These are phyloP conservation scores for Phytophthora megakarya DNA, from an alignment of 352 stramenopile species.

Conservation along the genomic window DNA sequence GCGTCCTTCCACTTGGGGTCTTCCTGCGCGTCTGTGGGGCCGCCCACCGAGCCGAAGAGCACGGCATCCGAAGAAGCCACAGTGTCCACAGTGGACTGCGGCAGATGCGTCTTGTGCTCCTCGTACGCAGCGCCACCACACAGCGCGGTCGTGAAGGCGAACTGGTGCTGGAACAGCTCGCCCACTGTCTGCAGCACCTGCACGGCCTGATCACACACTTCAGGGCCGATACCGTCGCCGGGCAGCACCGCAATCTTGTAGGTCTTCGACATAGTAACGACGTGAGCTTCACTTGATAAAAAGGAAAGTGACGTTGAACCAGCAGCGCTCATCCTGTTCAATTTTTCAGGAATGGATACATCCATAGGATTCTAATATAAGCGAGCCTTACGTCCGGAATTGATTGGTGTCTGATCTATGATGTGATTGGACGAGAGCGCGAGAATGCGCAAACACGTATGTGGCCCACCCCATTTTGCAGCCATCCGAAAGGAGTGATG, in stretches of 20 bases:
- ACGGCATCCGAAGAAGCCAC: constrained; percentile 91
- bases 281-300: constrained; percentile 11
- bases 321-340: not conserved
- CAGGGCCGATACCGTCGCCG: constrained; percentile 98
- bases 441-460: constrained; percentile 30
- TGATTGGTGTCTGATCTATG: not conserved
- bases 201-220: constrained; percentile 96
- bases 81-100: constrained; percentile 93
- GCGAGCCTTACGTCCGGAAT: not conserved
- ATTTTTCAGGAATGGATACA: not conserved
- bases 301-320: constrained; percentile 26
- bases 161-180: constrained; percentile 87
- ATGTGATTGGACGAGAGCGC: constrained; percentile 6
- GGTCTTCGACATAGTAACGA: constrained; percentile 29
- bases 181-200: constrained; percentile 87
- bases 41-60: constrained; percentile 97
- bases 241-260: constrained; percentile 95
- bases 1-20: constrained; percentile 90
- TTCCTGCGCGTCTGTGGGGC: constrained; percentile 91
- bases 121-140: constrained; percentile 97
- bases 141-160: constrained; percentile 94
- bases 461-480: constrained; percentile 5
- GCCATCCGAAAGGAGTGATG: constrained; percentile 1
- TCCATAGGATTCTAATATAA: not conserved
- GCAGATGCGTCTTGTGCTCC: constrained; percentile 90